Percentiles rank a stretch among this genome's conserved stretches.
Evolutionary conservation across 306 rosid genomes (phyloP).

Genomic region (Fagus sylvatica): DNA sequence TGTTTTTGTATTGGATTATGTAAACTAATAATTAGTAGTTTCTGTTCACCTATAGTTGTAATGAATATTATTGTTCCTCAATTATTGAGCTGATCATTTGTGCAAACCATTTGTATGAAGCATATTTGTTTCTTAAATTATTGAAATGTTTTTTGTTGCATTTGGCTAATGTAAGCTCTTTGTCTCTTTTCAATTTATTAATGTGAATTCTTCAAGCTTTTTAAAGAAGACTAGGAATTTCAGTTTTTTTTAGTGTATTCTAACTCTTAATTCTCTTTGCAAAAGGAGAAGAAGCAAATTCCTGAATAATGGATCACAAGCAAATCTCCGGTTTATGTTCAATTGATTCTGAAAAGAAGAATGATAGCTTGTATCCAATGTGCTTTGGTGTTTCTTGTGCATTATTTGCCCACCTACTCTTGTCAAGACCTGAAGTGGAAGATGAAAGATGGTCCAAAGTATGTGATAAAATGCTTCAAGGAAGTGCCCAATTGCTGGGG

Average conservation of each 20-base stretch:
- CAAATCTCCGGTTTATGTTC: conserved; percentile 32
- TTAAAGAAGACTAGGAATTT: conserved; percentile 20
- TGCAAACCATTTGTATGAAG: conserved; percentile 15
- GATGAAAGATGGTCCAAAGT: conserved; percentile 55
- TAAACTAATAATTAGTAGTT: conserved; percentile 13
- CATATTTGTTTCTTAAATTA: conserved; percentile 20
- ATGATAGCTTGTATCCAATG: conserved; percentile 60
- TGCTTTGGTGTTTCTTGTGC: conserved; percentile 93
- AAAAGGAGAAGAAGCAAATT: conserved; percentile 31
- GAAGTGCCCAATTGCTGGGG: conserved; percentile 84
- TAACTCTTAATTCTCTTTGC: conserved; percentile 36
- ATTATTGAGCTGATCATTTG: conserved; percentile 19
- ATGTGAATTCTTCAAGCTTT: conserved; percentile 23
- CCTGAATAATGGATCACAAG: conserved; percentile 63
- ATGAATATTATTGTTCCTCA: conserved; percentile 23
- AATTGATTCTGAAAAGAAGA: conserved; percentile 43
- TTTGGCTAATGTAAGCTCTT: conserved; percentile 15
- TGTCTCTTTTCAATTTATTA: conserved; percentile 14
- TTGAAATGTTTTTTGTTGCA: conserved; percentile 25
- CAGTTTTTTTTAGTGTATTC: conserved; percentile 17
- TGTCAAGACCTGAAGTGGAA: conserved; percentile 51
- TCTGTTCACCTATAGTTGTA: conserved; percentile 24
- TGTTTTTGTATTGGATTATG: conserved; percentile 22
- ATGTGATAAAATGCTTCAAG: conserved; percentile 71
- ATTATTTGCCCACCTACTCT: conserved; percentile 64